Conservation (phyloP, 2,329 filamentous ascomycete species). For the Monosporascus sp. region DNA sequence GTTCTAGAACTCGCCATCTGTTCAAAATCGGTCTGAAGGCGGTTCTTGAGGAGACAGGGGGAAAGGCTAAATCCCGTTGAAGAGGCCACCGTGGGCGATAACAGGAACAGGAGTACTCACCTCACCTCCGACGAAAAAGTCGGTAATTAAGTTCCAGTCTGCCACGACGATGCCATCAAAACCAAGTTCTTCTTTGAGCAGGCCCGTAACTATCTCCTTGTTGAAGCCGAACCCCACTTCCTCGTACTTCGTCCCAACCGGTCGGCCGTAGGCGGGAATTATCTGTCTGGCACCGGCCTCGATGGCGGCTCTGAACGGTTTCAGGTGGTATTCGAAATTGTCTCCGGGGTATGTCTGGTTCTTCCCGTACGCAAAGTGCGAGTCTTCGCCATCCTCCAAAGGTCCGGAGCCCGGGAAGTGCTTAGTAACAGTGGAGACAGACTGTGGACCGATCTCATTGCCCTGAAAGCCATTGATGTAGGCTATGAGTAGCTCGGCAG, state of each 20-base stretch:
- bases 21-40: too few species aligned
- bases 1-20: too few species aligned
- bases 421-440: slow-evolving; percentile 45
- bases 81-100: too few species aligned
- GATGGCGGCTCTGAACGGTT: slow-evolving; percentile 45
- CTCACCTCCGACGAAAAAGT: slow-evolving; percentile 12
- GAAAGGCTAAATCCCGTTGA: too few species aligned
- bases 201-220: slow-evolving; percentile 43
- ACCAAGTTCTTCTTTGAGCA: slow-evolving; percentile 41
- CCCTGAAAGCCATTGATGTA: slow-evolving; percentile 46
- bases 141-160: slow-evolving; percentile 49
- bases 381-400: slow-evolving; percentile 44
- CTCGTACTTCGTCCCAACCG: slow-evolving; percentile 41
- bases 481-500: slow-evolving; percentile 31
- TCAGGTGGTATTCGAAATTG: slow-evolving; percentile 45
- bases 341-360: slow-evolving; percentile 45
- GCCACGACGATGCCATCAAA: slow-evolving; percentile 46
- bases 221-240: slow-evolving; percentile 47
- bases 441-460: slow-evolving; percentile 34
- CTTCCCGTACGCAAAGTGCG: slow-evolving; percentile 48
- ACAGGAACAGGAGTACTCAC: too few species aligned
- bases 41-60: too few species aligned
- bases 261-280: slow-evolving; percentile 47
- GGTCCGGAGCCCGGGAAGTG: slow-evolving; percentile 50
- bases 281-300: slow-evolving; percentile 44